phyloP scores from a whole-genome alignment of 495 filamentous ascomycete species.

The Emericellopsis terricola region DNA sequence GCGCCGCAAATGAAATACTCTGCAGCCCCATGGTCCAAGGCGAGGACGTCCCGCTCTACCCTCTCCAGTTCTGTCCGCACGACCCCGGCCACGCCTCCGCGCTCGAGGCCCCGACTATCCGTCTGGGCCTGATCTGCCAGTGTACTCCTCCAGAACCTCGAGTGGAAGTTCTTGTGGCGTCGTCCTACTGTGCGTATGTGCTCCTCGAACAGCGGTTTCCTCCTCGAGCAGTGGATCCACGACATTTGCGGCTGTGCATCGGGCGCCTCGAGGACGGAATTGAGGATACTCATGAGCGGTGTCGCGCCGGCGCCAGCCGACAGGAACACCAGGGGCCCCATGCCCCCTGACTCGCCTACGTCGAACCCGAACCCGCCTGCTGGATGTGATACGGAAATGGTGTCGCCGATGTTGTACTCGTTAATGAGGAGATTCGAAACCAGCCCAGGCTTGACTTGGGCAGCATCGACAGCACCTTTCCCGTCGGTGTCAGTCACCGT shows the following conservation, averaged over 20 bases:
- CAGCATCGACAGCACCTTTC: constrained; percentile 17
- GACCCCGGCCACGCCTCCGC: too few species aligned
- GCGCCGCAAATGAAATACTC: constrained; percentile 58
- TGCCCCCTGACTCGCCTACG: constrained; percentile 13
- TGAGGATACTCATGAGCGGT: constrained; percentile 48
- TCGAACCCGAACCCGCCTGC: constrained; percentile 53
- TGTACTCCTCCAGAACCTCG: constrained; percentile 21
- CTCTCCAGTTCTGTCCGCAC: constrained; percentile 33
- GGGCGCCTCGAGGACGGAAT: constrained; percentile 28
- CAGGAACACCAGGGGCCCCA: constrained; percentile 41
- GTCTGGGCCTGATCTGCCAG: constrained; percentile 28
- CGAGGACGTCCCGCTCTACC: constrained; percentile 33
- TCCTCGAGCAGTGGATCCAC: constrained; percentile 43
- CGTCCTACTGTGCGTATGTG: constrained; percentile 29
- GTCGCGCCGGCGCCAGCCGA: constrained; percentile 55
- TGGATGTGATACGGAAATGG: constrained; percentile 46
- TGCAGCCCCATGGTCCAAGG: constrained; percentile 26
- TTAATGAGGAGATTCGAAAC: constrained; percentile 57
- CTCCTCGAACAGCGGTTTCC: constrained; percentile 31
- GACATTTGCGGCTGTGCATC: constrained; percentile 33
- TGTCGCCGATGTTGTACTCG: constrained; percentile 35
- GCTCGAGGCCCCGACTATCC: constrained; percentile 35
- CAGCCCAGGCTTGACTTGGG: constrained; percentile 32
- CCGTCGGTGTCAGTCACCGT: constrained; percentile 12
- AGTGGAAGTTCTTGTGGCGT: constrained; percentile 19